These are phyloP conservation scores for Flaveria linearis DNA, from an alignment of 129 eudicot species.

Conservation along the genomic window DNA sequence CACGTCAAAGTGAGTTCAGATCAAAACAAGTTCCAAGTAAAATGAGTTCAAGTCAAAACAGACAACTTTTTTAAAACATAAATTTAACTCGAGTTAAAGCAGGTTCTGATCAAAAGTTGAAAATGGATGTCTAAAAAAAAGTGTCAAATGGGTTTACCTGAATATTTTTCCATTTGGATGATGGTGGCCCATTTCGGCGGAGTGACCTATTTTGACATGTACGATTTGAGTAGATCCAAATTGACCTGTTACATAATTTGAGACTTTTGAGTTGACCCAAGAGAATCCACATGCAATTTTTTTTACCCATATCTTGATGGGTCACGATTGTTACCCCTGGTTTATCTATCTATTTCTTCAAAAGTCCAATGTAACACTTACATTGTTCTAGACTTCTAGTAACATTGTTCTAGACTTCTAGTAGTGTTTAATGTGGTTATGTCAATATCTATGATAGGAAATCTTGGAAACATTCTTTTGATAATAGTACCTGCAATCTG, in stretches of 20 bases:
- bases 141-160: too few relatives aligned
- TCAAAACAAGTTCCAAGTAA: neutral
- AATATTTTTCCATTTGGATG: too few relatives aligned
- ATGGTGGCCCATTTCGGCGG: too few relatives aligned
- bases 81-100: too few relatives aligned
- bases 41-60: too few relatives aligned
- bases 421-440: neutral
- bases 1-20: neutral
- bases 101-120: too few relatives aligned
- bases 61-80: too few relatives aligned
- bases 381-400: neutral
- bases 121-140: too few relatives aligned
- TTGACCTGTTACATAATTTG: neutral
- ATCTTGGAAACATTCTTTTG: conserved; percentile 77
- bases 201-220: too few relatives aligned
- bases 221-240: too few relatives aligned
- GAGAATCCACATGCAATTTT: neutral
- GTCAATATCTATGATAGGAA: conserved; percentile 40
- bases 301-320: neutral
- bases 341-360: neutral
- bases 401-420: neutral
- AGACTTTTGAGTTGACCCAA: neutral
- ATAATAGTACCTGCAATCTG: conserved; percentile 90
- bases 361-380: neutral
- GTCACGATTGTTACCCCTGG: too few relatives aligned